Percentiles rank a stretch among this genome's conserved stretches.
phyloP scores from a whole-genome alignment of 2,329 filamentous ascomycete species.

The Rosellinia necatrix region DNA sequence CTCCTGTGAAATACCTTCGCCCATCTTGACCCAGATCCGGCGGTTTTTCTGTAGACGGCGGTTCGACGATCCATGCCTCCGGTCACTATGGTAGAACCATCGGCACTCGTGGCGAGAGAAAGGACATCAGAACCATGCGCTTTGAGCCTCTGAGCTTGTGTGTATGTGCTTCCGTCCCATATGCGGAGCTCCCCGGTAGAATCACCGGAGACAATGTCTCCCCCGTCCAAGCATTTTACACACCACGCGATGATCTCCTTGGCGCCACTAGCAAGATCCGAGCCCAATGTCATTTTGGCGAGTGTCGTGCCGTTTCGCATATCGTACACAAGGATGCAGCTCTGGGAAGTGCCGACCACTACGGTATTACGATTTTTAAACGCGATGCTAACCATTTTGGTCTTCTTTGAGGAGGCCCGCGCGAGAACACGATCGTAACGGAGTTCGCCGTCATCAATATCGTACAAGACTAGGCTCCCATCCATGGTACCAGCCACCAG shows the following conservation, averaged over 20 bases:
- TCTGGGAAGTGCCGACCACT: slow-evolving; percentile 93
- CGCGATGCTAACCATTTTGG: slow-evolving; percentile 86
- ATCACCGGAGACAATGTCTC: slow-evolving; percentile 92
- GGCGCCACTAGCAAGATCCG: slow-evolving; percentile 74
- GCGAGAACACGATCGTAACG: slow-evolving; percentile 78
- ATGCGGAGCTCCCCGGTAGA: slow-evolving; percentile 92
- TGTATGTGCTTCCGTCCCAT: slow-evolving; percentile 93
- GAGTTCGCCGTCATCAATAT: slow-evolving; percentile 82
- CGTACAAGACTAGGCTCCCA: slow-evolving; percentile 84
- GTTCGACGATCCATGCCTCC: slow-evolving; percentile 91
- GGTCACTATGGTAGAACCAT: slow-evolving; percentile 83
- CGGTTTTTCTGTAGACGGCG: slow-evolving; percentile 74
- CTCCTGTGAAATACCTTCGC: slow-evolving; percentile 81
- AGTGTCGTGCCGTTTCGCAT: slow-evolving; percentile 76
- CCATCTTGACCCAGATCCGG: slow-evolving; percentile 71
- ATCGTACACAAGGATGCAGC: slow-evolving; percentile 88
- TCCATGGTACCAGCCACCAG: slow-evolving; percentile 89
- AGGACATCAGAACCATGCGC: slow-evolving; percentile 89
- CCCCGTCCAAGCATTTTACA: slow-evolving; percentile 83
- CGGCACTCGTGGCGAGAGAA: slow-evolving; percentile 79
- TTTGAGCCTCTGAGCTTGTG: slow-evolving; percentile 82
- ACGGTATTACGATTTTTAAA: slow-evolving; percentile 85
- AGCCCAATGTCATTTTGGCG: slow-evolving; percentile 83
- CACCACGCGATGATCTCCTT: slow-evolving; percentile 93
- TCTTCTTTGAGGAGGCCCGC: slow-evolving; percentile 79